These are phyloP conservation scores for Drechslerella dactyloides DNA, from an alignment of 2,329 filamentous ascomycete genomes.

Conservation along the genomic window DNA sequence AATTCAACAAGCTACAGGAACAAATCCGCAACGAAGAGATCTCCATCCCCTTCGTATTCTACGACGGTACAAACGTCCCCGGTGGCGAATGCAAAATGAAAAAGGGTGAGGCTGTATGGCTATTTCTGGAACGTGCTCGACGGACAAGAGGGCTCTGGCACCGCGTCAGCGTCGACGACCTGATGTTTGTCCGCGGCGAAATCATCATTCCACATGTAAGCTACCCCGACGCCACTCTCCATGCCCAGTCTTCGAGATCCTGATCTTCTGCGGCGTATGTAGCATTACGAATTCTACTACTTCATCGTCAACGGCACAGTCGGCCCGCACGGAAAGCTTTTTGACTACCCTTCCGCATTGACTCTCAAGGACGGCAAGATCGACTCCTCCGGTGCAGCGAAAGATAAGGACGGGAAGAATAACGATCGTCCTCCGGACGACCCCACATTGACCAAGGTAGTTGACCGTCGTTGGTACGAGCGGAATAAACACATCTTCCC, in stretches of 20 bases:
- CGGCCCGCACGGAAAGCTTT: constrained; percentile 75
- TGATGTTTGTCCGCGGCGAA: constrained; percentile 88
- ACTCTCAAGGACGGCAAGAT: constrained; percentile 48
- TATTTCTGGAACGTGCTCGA: constrained; percentile 75
- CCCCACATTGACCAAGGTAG: constrained; percentile 83
- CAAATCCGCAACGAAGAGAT: constrained; percentile 88
- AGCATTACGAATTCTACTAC: constrained; percentile 98
- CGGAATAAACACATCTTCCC: constrained; percentile 98
- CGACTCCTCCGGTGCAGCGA: constrained; percentile 12
- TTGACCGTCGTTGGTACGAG: constrained; percentile 96
- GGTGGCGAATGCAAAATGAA: constrained; percentile 80
- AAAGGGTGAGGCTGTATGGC: constrained; percentile 91
- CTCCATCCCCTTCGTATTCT: constrained; percentile 92
- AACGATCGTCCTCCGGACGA: constrained; percentile 72
- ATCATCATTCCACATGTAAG: constrained; percentile 93
- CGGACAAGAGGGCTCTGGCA: constrained; percentile 83
- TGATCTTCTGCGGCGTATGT: constrained; percentile 25
- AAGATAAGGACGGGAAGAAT: constrained; percentile 61
- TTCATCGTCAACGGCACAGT: constrained; percentile 88
- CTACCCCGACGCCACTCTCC: constrained; percentile 53
- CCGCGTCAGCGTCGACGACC: constrained; percentile 88
- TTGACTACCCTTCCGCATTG: constrained; percentile 67
- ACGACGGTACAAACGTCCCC: constrained; percentile 83
- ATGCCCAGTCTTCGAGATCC: not conserved
- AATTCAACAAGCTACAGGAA: constrained; percentile 83